These are phyloP conservation scores for Boletellus deceptivus DNA, from an alignment of 1,284 basidiomycete species.

Conservation along the genomic window DNA sequence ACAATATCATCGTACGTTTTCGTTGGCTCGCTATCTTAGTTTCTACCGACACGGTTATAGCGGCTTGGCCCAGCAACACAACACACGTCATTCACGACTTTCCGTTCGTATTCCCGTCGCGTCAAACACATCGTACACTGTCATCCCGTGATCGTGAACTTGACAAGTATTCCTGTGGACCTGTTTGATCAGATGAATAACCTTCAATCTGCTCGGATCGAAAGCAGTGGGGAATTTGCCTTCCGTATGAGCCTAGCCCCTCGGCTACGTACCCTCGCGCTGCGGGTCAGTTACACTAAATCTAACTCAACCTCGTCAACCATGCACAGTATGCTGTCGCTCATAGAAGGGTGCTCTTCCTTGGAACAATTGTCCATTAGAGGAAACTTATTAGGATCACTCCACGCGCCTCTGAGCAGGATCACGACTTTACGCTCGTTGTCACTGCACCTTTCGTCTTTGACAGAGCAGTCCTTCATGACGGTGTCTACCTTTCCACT, in stretches of 20 bases:
- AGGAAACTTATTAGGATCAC: constrained; percentile 40
- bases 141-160: constrained; percentile 31
- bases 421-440: constrained; percentile 42
- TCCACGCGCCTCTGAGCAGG: constrained; percentile 38
- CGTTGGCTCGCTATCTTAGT: neutral
- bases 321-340: constrained; percentile 31
- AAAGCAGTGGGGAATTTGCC: constrained; percentile 32
- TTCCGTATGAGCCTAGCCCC: constrained; percentile 36
- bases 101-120: constrained; percentile 45
- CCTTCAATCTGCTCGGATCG: constrained; percentile 41
- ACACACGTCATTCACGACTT: constrained; percentile 27
- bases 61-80: constrained; percentile 10
- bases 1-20: constrained; percentile 11
- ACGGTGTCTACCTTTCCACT: constrained; percentile 42
- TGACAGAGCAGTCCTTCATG: constrained; percentile 41
- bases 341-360: constrained; percentile 27
- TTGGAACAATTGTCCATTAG: constrained; percentile 46
- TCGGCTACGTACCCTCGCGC: constrained; percentile 37
- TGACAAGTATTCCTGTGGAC: constrained; percentile 20
- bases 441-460: constrained; percentile 44
- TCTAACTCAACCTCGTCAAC: constrained; percentile 4
- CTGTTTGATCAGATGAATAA: constrained; percentile 33
- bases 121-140: constrained; percentile 46
- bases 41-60: constrained; percentile 10
- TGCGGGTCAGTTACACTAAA: constrained; percentile 41